These are phyloP conservation scores for Didymella segeticola DNA, from an alignment of 2,329 filamentous ascomycete species.

Conservation along the genomic window DNA sequence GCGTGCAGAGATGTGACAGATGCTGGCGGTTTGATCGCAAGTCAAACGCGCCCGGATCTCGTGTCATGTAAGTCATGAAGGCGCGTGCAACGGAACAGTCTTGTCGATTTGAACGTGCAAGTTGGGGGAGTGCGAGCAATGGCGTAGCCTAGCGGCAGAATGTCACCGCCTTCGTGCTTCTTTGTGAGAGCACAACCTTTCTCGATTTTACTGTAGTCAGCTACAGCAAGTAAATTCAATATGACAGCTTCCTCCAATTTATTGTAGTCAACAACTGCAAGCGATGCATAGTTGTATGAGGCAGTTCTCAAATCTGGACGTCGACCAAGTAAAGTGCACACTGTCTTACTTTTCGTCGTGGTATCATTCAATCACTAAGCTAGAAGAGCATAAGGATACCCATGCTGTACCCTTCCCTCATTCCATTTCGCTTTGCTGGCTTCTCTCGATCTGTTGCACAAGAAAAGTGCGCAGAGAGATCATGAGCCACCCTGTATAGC, in stretches of 20 bases:
- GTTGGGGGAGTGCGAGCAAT: conserved; percentile 1
- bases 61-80: conserved; percentile 4
- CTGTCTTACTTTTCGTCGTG: conserved; percentile 15
- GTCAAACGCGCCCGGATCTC: conserved; percentile 1
- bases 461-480: neutral
- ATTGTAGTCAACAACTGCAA: too few relatives aligned
- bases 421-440: conserved; percentile 21
- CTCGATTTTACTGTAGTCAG: too few relatives aligned
- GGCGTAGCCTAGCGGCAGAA: conserved; percentile 15
- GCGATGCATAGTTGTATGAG: too few relatives aligned
- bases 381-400: conserved; percentile 26
- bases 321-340: neutral
- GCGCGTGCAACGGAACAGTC: neutral
- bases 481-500: neutral
- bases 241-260: too few relatives aligned
- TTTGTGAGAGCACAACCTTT: too few relatives aligned
- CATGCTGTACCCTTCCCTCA: conserved; percentile 22
- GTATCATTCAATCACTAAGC: conserved; percentile 37
- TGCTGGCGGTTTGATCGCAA: conserved; percentile 7
- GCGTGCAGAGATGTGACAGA: neutral
- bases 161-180: conserved; percentile 6
- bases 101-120: neutral
- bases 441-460: neutral
- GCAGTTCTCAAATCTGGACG: neutral
- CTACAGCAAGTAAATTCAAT: neutral